These are phyloP conservation scores for Suillus ampliporus DNA, from an alignment of 768 basidiomycete genomes.

Conservation along the genomic window DNA sequence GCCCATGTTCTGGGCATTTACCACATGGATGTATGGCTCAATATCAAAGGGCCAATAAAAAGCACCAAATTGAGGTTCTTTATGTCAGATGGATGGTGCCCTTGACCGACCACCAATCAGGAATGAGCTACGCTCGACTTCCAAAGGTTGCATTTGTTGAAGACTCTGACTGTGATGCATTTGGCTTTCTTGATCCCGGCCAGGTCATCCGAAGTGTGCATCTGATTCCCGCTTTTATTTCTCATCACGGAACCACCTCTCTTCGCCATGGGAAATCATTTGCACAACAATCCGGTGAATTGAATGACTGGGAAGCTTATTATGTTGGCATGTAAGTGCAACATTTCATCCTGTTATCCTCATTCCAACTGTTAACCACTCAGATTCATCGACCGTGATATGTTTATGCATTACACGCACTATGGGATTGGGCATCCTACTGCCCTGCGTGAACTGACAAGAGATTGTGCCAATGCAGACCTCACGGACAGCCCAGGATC, in stretches of 20 bases:
- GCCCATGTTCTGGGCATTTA: conserved; percentile 23
- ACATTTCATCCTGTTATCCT: background rate
- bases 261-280: background rate
- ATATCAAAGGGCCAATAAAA: too few species aligned
- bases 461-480: too few species aligned
- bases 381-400: conserved; percentile 8
- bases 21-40: conserved; percentile 9
- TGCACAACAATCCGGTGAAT: background rate
- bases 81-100: background rate
- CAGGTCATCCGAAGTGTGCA: conserved; percentile 36
- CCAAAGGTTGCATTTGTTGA: conserved; percentile 5
- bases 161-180: conserved; percentile 21
- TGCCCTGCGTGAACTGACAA: too few species aligned
- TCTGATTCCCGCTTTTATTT: conserved; percentile 38
- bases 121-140: background rate
- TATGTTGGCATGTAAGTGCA: conserved; percentile 8
- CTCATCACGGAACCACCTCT: conserved; percentile 7
- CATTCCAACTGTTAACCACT: background rate
- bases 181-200: conserved; percentile 43
- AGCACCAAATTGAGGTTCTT: too few species aligned
- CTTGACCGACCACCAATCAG: background rate
- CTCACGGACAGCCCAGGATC: too few species aligned
- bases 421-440: too few species aligned
- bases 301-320: background rate
- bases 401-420: background rate